Conservation (phyloP, 108 stramenopile genomes). For the Cyclotella sp. region DNA sequence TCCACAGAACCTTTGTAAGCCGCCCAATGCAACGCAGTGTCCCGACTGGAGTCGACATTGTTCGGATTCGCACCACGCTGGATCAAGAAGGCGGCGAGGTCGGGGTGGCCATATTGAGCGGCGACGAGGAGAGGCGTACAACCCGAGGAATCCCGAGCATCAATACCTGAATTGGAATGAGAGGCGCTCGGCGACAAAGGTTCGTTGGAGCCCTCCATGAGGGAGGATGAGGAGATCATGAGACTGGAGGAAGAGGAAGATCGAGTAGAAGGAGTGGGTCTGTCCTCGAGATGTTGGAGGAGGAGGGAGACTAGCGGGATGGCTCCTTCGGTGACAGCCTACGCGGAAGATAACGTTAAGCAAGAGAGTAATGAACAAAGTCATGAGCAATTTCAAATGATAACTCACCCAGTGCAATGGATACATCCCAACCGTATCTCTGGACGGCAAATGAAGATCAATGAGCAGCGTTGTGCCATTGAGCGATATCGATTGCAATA, state of each 20-base stretch:
- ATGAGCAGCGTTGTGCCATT: constrained; percentile 45
- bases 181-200: constrained; percentile 4
- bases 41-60: constrained; percentile 82
- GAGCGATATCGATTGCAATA: constrained; percentile 45
- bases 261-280: constrained; percentile 37
- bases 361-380: background rate
- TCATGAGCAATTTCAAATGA: background rate
- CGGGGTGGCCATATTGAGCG: constrained; percentile 94
- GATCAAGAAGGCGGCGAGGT: constrained; percentile 87
- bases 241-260: constrained; percentile 18
- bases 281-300: constrained; percentile 62
- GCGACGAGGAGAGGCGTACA: constrained; percentile 95
- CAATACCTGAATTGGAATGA: constrained; percentile 36
- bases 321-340: constrained; percentile 89
- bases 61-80: constrained; percentile 80
- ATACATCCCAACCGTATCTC: constrained; percentile 88
- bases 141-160: constrained; percentile 73
- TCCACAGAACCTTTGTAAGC: constrained; percentile 93
- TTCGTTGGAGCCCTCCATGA: constrained; percentile 34
- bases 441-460: constrained; percentile 55
- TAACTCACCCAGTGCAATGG: constrained; percentile 90
- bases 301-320: constrained; percentile 79
- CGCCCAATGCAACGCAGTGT: constrained; percentile 96
- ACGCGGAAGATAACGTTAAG: background rate
- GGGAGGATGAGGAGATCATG: constrained; percentile 31